phyloP scores from a whole-genome alignment of 345 rosid genomes.

The Boechera retrofracta region DNA sequence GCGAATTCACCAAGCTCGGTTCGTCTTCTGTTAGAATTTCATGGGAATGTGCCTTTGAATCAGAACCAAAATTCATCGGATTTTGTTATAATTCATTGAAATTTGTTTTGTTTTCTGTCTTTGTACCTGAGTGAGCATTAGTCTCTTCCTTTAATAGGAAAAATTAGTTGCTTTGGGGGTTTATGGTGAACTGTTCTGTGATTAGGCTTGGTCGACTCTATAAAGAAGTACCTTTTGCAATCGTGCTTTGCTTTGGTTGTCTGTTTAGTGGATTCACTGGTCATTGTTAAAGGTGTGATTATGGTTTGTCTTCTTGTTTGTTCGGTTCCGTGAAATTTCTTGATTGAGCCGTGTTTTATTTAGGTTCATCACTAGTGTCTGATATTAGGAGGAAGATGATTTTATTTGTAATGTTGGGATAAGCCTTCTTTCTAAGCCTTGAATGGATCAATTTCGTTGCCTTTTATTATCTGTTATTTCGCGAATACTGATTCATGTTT shows the following conservation, averaged over 20 bases:
- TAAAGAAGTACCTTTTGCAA: background rate
- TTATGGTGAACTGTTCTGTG: constrained; percentile 12
- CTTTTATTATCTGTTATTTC: background rate
- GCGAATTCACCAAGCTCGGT: constrained; percentile 96
- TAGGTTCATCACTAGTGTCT: background rate
- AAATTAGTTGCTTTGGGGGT: constrained; percentile 14
- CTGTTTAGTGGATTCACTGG: constrained; percentile 5
- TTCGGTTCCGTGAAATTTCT: background rate
- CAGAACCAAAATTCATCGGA: constrained; percentile 3
- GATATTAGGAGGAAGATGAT: background rate
- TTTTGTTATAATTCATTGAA: background rate
- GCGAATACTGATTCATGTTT: background rate
- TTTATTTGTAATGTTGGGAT: background rate
- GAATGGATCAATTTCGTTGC: background rate
- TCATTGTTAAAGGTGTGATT: background rate
- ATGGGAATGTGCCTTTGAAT: constrained; percentile 16
- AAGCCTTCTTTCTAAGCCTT: constrained; percentile 6
- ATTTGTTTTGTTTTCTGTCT: background rate
- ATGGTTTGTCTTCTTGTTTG: background rate
- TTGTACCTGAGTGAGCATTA: background rate
- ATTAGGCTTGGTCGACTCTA: background rate
- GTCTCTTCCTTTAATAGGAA: constrained; percentile 5
- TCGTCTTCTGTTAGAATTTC: constrained; percentile 7
- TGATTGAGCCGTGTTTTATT: background rate
- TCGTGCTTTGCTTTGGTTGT: background rate